Evolutionary conservation across 2,329 filamentous ascomycete species (phyloP).

Genomic region (Diaporthe nobilis): DNA sequence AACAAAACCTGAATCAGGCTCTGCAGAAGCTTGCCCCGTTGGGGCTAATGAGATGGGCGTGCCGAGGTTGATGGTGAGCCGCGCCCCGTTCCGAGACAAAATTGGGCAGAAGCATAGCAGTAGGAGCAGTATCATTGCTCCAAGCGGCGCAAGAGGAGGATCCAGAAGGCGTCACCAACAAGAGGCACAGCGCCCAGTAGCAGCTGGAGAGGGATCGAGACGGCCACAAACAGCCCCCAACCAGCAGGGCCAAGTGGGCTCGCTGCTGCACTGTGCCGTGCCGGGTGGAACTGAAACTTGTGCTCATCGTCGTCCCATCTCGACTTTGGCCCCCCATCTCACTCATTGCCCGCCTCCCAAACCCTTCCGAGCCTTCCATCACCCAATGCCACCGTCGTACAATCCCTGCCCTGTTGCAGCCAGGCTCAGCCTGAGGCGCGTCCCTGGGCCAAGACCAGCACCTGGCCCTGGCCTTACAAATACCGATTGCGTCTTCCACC

Average conservation of each 20-base stretch:
- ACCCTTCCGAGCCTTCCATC: slow-evolving; percentile 16
- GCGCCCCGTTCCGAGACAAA: background rate
- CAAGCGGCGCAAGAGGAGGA: background rate
- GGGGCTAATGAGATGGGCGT: slow-evolving; percentile 10
- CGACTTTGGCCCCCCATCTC: slow-evolving; percentile 12
- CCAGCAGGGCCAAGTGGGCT: slow-evolving; percentile 2
- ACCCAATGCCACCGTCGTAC: slow-evolving; percentile 13
- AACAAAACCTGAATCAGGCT: slow-evolving; percentile 17
- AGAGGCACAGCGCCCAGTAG: slow-evolving; percentile 1
- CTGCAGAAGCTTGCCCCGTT: slow-evolving; percentile 2
- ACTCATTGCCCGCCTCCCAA: background rate
- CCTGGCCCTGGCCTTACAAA: slow-evolving; percentile 23
- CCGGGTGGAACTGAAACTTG: slow-evolving; percentile 15
- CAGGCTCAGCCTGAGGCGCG: slow-evolving; percentile 19
- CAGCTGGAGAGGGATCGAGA: background rate
- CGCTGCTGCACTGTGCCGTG: slow-evolving; percentile 13
- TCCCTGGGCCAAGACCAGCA: slow-evolving; percentile 1
- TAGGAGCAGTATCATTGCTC: background rate
- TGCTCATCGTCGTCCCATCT: slow-evolving; percentile 15
- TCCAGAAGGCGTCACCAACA: slow-evolving; percentile 11
- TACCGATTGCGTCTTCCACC: slow-evolving; percentile 29
- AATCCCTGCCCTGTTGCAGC: slow-evolving; percentile 30
- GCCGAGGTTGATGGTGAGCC: slow-evolving; percentile 21
- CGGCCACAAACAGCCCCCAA: slow-evolving; percentile 5
- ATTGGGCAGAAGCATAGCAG: background rate